A percentile compares a stretch with the other conserved stretches of the same genome.
Conservation (phyloP, 108 stramenopile species). For the Fistulifera pelliculosa region DNA sequence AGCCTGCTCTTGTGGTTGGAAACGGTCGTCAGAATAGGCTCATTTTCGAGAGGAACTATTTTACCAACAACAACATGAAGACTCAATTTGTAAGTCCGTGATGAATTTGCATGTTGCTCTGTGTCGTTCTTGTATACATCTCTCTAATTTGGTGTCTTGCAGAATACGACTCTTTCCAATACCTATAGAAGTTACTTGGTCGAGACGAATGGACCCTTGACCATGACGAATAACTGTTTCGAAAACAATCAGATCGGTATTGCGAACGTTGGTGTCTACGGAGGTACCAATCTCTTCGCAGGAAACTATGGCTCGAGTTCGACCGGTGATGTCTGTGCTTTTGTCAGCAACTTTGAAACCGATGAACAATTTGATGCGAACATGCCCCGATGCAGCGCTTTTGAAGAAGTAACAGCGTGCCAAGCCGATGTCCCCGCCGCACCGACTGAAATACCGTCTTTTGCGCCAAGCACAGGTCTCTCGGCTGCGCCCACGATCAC, state of each 20-base stretch:
- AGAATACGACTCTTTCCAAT: background rate
- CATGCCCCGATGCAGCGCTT: slow-evolving; percentile 18
- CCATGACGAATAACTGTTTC: slow-evolving; percentile 21
- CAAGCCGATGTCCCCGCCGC: slow-evolving; percentile 7
- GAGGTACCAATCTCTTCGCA: slow-evolving; percentile 6
- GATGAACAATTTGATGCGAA: slow-evolving; percentile 21
- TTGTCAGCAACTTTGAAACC: slow-evolving; percentile 24
- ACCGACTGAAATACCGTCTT: slow-evolving; percentile 12
- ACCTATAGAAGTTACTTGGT: slow-evolving; percentile 25
- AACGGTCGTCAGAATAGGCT: slow-evolving; percentile 30
- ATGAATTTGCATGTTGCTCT: background rate
- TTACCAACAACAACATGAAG: slow-evolving; percentile 28
- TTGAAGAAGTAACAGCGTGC: background rate
- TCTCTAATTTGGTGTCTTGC: background rate
- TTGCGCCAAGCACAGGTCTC: slow-evolving; percentile 8
- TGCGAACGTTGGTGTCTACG: slow-evolving; percentile 23
- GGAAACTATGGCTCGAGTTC: slow-evolving; percentile 17
- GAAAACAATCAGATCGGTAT: slow-evolving; percentile 28
- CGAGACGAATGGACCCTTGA: slow-evolving; percentile 29
- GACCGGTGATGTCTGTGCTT: slow-evolving; percentile 18
- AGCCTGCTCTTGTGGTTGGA: slow-evolving; percentile 21
- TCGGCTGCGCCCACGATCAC: slow-evolving; percentile 6
- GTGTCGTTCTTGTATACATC: background rate
- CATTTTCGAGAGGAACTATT: slow-evolving; percentile 5
- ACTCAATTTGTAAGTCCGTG: slow-evolving; percentile 21